Conservation (phyloP, 805 yeast species). For the Lipomyces yamadae region DNA sequence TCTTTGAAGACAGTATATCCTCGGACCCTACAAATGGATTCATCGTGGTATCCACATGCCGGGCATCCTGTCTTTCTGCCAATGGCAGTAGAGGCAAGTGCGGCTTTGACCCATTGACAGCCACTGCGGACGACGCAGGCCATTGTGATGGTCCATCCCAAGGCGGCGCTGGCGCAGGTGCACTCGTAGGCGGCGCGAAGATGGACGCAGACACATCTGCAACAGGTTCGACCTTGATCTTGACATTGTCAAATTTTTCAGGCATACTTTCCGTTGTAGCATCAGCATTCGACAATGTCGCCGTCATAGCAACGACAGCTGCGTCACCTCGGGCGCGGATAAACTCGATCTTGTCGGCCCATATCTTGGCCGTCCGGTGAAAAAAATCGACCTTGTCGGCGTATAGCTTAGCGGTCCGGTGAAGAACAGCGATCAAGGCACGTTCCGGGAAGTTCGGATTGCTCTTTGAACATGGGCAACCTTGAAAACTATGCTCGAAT, state of each 20-base stretch:
- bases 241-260: not conserved
- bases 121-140: not conserved
- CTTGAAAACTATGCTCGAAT: not conserved
- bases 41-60: not conserved
- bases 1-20: not conserved
- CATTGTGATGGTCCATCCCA: not conserved
- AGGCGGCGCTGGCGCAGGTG: not conserved
- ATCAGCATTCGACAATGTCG: not conserved
- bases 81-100: not conserved
- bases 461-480: not conserved
- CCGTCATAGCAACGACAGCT: not conserved
- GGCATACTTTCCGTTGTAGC: not conserved
- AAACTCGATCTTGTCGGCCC: not conserved
- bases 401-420: not conserved
- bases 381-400: not conserved
- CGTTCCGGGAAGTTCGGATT: not conserved
- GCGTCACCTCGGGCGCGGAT: not conserved
- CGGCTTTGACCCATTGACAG: not conserved
- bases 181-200: not conserved
- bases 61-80: not conserved
- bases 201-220: not conserved
- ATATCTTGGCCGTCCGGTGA: not conserved
- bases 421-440: not conserved
- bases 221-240: slow-evolving; percentile 1
- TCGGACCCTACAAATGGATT: not conserved